Percentiles rank a stretch among this genome's conserved stretches.
These are phyloP conservation scores for Zizania palustris DNA, from an alignment of 202 grass and related monocot species.

Conservation along the genomic window DNA sequence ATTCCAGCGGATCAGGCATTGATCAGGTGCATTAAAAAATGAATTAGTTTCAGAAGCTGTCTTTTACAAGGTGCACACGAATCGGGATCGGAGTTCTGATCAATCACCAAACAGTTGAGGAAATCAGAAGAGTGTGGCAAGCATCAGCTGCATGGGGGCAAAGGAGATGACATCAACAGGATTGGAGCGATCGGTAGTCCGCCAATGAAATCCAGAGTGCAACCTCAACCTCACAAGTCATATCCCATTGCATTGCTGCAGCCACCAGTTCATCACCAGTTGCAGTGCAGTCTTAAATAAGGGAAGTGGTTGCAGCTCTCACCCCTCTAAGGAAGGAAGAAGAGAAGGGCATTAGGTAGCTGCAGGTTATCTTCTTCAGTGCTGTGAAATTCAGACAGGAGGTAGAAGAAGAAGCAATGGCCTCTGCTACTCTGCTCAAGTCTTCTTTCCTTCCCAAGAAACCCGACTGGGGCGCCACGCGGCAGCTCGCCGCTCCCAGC, in stretches of 20 bases:
- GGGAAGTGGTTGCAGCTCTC: slow-evolving; percentile 20
- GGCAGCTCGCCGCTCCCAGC: slow-evolving; percentile 17
- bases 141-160: slow-evolving; percentile 19
- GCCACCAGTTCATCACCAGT: slow-evolving; percentile 9
- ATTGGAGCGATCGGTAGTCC: slow-evolving; percentile 39
- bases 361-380: not conserved
- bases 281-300: slow-evolving; percentile 41
- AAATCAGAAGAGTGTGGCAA: not conserved
- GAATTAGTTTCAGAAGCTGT: not conserved
- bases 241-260: slow-evolving; percentile 47
- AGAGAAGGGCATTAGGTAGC: not conserved
- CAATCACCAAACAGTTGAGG: not conserved
- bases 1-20: slow-evolving; percentile 37
- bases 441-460: slow-evolving; percentile 74
- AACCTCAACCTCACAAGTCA: slow-evolving; percentile 69
- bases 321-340: slow-evolving; percentile 35
- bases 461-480: slow-evolving; percentile 41
- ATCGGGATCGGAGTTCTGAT: slow-evolving; percentile 1
- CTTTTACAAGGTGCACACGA: slow-evolving; percentile 5
- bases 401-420: slow-evolving; percentile 41
- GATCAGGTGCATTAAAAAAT: not conserved
- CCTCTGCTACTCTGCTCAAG: slow-evolving; percentile 64
- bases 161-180: slow-evolving; percentile 43
- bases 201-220: slow-evolving; percentile 52
- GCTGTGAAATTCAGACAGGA: not conserved